These are phyloP conservation scores for Bipolaris sorokiniana DNA, from an alignment of 2,329 filamentous ascomycete genomes.

Conservation along the genomic window DNA sequence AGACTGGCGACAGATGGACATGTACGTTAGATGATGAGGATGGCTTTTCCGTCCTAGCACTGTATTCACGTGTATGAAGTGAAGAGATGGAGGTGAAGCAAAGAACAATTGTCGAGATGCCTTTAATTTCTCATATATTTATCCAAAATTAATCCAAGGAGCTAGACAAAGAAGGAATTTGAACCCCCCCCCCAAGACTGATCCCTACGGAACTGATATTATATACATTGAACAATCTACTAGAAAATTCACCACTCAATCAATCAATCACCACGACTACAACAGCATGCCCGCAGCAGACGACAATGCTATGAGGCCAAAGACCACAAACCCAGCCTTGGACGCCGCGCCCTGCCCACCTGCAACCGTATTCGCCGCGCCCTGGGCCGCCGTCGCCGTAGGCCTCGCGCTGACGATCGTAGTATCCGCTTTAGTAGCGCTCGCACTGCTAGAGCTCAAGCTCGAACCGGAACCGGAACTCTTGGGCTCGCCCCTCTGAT, in stretches of 20 bases:
- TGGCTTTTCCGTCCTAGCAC: neutral
- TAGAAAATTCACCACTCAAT: neutral
- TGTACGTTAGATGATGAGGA: neutral
- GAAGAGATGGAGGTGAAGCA: neutral
- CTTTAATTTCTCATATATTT: neutral
- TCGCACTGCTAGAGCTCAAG: neutral
- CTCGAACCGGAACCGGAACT: neutral
- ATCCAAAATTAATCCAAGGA: too few species aligned
- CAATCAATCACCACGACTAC: neutral
- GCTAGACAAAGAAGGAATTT: too few species aligned
- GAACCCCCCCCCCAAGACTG: too few species aligned
- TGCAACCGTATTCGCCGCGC: constrained; percentile 6
- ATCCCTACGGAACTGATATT: too few species aligned
- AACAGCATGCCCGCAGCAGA: constrained; percentile 18
- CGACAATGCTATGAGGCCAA: constrained; percentile 15
- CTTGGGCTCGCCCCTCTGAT: constrained; percentile 9
- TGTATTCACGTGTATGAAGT: neutral
- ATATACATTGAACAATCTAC: too few species aligned
- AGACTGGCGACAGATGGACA: neutral
- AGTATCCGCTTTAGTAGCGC: neutral
- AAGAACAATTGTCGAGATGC: neutral
- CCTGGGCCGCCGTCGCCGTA: neutral
- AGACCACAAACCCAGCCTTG: constrained; percentile 12
- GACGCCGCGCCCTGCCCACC: constrained; percentile 6
- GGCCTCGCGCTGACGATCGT: neutral